A percentile compares a stretch with the other conserved stretches of the same genome.
Evolutionary conservation across 1,284 basidiomycete species (phyloP).

Genomic region (Ustilago xerochloae): DNA sequence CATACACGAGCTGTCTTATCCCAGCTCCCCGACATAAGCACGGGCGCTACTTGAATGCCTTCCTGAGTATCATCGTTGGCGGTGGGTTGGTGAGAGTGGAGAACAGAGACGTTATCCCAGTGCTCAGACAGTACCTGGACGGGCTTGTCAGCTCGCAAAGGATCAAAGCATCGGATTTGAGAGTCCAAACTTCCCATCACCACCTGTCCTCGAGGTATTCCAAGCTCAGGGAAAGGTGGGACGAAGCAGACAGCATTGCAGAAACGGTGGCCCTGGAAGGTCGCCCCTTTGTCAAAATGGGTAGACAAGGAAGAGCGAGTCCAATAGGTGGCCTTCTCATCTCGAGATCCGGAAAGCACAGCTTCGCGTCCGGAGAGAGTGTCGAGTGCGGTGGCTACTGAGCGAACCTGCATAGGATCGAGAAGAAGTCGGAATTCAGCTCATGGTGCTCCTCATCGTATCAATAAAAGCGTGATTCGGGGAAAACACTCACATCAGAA

Average conservation of each 20-base stretch:
- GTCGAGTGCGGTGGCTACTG: conserved; percentile 24
- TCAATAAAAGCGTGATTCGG: background rate
- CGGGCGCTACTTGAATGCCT: background rate
- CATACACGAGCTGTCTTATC: conserved; percentile 48
- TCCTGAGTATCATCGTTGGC: background rate
- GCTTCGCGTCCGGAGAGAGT: conserved; percentile 26
- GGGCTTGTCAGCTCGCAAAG: conserved; percentile 27
- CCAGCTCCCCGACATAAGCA: conserved; percentile 51
- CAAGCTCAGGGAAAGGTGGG: background rate
- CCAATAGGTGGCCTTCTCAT: conserved; percentile 32
- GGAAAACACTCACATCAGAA: conserved; percentile 23
- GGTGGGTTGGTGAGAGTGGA: conserved; percentile 1
- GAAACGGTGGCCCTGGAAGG: conserved; percentile 23
- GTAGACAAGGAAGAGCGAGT: conserved; percentile 8
- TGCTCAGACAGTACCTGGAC: conserved; percentile 44
- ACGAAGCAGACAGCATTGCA: conserved; percentile 40
- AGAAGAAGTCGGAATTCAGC: background rate
- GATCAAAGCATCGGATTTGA: conserved; percentile 50
- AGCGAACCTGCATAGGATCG: conserved; percentile 17
- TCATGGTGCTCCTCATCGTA: background rate
- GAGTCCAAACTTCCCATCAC: conserved; percentile 45
- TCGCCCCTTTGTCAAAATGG: conserved; percentile 15
- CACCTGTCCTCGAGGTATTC: conserved; percentile 25
- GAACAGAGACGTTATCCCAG: conserved; percentile 51
- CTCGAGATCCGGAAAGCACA: conserved; percentile 41